phyloP scores from a whole-genome alignment of 495 filamentous ascomycete genomes.

The Poronia punctata region DNA sequence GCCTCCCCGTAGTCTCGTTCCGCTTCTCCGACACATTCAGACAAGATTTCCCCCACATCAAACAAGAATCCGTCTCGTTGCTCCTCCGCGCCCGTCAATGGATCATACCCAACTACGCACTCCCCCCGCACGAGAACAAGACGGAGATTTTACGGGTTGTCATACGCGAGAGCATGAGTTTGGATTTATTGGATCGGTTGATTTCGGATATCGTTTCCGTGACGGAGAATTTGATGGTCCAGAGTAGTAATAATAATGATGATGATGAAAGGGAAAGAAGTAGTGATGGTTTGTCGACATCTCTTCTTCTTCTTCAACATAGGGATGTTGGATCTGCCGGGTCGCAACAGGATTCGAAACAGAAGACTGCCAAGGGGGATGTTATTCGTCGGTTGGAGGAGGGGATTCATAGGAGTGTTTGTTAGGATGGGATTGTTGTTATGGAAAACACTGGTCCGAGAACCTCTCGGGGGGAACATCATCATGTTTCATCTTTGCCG shows the following conservation, averaged over 20 bases:
- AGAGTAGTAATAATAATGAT: slow-evolving; percentile 42
- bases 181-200: slow-evolving; percentile 59
- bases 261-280: too few species aligned
- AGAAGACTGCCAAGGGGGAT: too few species aligned
- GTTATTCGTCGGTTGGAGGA: too few species aligned
- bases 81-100: slow-evolving; percentile 63
- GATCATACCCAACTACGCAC: slow-evolving; percentile 69
- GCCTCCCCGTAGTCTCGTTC: slow-evolving; percentile 68
- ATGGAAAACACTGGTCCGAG: too few species aligned
- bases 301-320: too few species aligned
- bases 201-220: slow-evolving; percentile 50
- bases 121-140: slow-evolving; percentile 55
- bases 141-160: slow-evolving; percentile 67
- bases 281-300: too few species aligned
- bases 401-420: too few species aligned
- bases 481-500: too few species aligned
- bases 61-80: slow-evolving; percentile 59
- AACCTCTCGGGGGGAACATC: too few species aligned
- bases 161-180: slow-evolving; percentile 60
- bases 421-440: too few species aligned
- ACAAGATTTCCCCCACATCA: slow-evolving; percentile 53
- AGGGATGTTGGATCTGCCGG: too few species aligned
- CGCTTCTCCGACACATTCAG: slow-evolving; percentile 57
- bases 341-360: too few species aligned
- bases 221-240: slow-evolving; percentile 53